phyloP scores from a whole-genome alignment of 2,329 filamentous ascomycete species.

The Paraphoma chrysanthemicola region DNA sequence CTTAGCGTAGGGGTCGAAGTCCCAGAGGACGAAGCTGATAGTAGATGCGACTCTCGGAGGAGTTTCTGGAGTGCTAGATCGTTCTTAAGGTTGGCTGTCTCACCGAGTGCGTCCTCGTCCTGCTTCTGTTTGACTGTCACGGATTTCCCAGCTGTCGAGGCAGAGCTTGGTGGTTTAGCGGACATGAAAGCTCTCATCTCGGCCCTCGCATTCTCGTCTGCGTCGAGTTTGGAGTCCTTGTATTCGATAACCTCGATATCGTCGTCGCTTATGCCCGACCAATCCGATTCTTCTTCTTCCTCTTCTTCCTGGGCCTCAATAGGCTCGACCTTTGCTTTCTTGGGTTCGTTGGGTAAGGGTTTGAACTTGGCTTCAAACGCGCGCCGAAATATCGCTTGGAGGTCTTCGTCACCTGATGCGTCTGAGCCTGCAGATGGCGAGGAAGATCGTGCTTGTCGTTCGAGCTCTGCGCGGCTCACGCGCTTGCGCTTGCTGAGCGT shows the following conservation, averaged over 20 bases:
- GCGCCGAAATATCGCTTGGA: slow-evolving; percentile 77
- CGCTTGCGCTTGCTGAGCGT: slow-evolving; percentile 56
- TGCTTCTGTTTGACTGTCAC: slow-evolving; percentile 23
- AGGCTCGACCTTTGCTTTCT: slow-evolving; percentile 34
- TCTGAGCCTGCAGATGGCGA: slow-evolving; percentile 38
- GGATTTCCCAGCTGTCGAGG: slow-evolving; percentile 20
- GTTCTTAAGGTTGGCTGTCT: slow-evolving; percentile 78
- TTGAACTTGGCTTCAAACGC: slow-evolving; percentile 91
- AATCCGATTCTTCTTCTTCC: slow-evolving; percentile 58
- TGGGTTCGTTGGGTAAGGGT: slow-evolving; percentile 63
- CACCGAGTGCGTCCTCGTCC: slow-evolving; percentile 59
- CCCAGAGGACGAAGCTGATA: slow-evolving; percentile 63
- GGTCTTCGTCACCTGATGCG: slow-evolving; percentile 57
- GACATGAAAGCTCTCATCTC: slow-evolving; percentile 82
- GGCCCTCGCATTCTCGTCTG: slow-evolving; percentile 53
- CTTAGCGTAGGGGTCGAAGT: slow-evolving; percentile 50
- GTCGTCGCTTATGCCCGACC: slow-evolving; percentile 65
- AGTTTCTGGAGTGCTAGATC: slow-evolving; percentile 92
- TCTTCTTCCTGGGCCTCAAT: slow-evolving; percentile 39
- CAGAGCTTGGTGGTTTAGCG: slow-evolving; percentile 58
- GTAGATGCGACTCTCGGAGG: slow-evolving; percentile 88
- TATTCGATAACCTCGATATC: slow-evolving; percentile 54
- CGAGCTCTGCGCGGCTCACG: slow-evolving; percentile 39
- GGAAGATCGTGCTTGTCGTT: slow-evolving; percentile 32
- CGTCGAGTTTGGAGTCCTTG: slow-evolving; percentile 20